These are phyloP conservation scores for Alternaria postmessia DNA, from an alignment of 2,329 filamentous ascomycete genomes.

Conservation along the genomic window DNA sequence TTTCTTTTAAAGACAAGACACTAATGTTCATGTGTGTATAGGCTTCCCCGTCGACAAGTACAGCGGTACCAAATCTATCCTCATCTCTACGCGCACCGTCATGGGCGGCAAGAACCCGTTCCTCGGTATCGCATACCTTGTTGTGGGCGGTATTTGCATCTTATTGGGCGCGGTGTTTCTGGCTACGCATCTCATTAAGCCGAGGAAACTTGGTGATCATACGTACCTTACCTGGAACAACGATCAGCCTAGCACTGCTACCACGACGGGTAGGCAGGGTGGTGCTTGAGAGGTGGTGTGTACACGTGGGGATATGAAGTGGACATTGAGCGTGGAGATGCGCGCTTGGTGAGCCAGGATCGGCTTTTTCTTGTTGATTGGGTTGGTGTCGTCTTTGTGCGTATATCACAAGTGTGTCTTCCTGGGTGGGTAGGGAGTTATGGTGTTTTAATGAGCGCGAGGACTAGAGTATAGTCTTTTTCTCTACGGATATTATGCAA, in stretches of 20 bases:
- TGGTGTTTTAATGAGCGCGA: too few species aligned
- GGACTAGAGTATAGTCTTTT: too few species aligned
- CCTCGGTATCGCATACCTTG: slow-evolving; percentile 93
- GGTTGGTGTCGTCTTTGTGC: too few species aligned
- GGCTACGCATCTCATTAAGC: slow-evolving; percentile 87
- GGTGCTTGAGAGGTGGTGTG: slow-evolving; percentile 44
- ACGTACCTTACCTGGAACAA: slow-evolving; percentile 97
- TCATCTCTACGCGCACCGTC: slow-evolving; percentile 88
- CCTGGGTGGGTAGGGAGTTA: too few species aligned
- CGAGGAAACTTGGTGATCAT: slow-evolving; percentile 96
- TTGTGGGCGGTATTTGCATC: slow-evolving; percentile 92
- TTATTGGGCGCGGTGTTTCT: slow-evolving; percentile 88
- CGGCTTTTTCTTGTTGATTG: too few species aligned
- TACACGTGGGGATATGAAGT: too few species aligned
- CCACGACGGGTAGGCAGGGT: slow-evolving; percentile 56
- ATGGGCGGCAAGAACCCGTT: slow-evolving; percentile 97
- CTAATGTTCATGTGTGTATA: slow-evolving; percentile 48
- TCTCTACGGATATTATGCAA: too few species aligned
- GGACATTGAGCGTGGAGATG: too few species aligned
- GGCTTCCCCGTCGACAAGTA: slow-evolving; percentile 83
- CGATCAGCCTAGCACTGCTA: slow-evolving; percentile 67
- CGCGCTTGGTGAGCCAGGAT: too few species aligned
- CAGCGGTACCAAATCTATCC: slow-evolving; percentile 86
- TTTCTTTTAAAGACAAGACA: background rate
- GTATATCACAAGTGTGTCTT: too few species aligned